phyloP scores from a whole-genome alignment of 495 filamentous ascomycete genomes.

The Aspergillus diversus region DNA sequence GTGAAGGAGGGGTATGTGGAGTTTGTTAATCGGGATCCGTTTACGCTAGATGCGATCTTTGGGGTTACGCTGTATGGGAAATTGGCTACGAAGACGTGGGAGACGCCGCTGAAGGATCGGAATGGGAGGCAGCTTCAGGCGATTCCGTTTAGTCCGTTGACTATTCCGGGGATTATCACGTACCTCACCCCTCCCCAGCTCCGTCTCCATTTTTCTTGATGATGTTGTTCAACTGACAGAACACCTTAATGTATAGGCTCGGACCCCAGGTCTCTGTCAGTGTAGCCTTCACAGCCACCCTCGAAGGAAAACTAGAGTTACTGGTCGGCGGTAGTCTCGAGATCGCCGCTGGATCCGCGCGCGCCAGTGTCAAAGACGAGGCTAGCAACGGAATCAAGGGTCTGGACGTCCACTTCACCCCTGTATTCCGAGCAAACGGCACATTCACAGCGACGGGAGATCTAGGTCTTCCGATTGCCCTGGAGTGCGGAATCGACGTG shows the following conservation, averaged over 20 bases:
- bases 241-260: neutral
- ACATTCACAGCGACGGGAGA: neutral
- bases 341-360: neutral
- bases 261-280: neutral
- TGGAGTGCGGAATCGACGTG: neutral
- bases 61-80: neutral
- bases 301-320: neutral
- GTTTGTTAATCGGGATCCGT: neutral
- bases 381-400: neutral
- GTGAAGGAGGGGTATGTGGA: neutral
- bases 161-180: neutral
- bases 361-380: neutral
- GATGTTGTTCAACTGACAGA: neutral
- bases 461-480: neutral
- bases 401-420: neutral
- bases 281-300: neutral
- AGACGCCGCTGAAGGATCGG: neutral
- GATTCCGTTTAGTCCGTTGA: neutral
- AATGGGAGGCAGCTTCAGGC: neutral
- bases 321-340: neutral
- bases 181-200: neutral
- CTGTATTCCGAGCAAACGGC: neutral
- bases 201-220: too few relatives aligned
- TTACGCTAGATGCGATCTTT: neutral
- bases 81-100: neutral